Conservation (phyloP, 768 basidiomycete species). For the Lactarius hengduanensis region DNA sequence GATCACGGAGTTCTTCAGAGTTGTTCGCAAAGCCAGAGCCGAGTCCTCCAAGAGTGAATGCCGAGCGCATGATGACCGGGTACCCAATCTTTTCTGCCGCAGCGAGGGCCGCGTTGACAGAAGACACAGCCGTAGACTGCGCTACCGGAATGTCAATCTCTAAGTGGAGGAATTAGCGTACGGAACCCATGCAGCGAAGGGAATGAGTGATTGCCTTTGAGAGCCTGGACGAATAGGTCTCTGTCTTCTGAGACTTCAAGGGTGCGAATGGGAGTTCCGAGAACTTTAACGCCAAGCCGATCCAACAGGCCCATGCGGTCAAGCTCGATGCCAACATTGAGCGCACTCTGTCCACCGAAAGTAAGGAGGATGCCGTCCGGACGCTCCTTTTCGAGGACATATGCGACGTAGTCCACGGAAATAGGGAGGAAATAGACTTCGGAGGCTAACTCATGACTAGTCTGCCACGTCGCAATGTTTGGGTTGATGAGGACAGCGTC, state of each 20-base stretch:
- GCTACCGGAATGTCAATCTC: constrained; percentile 47
- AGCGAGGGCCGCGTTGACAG: constrained; percentile 86
- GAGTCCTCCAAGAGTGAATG: constrained; percentile 96
- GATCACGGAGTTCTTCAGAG: constrained; percentile 89
- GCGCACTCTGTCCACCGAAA: constrained; percentile 96
- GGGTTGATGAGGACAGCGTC: constrained; percentile 96
- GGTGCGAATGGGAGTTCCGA: constrained; percentile 90
- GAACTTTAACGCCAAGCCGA: constrained; percentile 84
- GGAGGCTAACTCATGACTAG: constrained; percentile 93
- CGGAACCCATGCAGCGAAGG: constrained; percentile 82
- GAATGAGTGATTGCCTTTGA: constrained; percentile 70
- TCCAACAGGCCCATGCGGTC: constrained; percentile 50
- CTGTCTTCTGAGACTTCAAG: constrained; percentile 77
- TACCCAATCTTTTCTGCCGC: constrained; percentile 93
- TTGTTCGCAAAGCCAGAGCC: constrained; percentile 98
- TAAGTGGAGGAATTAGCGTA: constrained; percentile 59
- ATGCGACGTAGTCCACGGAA: constrained; percentile 96
- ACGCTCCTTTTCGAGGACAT: constrained; percentile 96
- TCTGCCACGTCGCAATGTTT: constrained; percentile 99
- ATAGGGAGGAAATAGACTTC: constrained; percentile 98
- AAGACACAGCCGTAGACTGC: constrained; percentile 94
- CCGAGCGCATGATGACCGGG: constrained; percentile 94
- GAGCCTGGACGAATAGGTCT: constrained; percentile 76
- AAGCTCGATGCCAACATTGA: constrained; percentile 96
- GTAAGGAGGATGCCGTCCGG: constrained; percentile 97